These are phyloP conservation scores for Monosporascus sp. DNA, from an alignment of 2,329 filamentous ascomycete species.

Conservation along the genomic window DNA sequence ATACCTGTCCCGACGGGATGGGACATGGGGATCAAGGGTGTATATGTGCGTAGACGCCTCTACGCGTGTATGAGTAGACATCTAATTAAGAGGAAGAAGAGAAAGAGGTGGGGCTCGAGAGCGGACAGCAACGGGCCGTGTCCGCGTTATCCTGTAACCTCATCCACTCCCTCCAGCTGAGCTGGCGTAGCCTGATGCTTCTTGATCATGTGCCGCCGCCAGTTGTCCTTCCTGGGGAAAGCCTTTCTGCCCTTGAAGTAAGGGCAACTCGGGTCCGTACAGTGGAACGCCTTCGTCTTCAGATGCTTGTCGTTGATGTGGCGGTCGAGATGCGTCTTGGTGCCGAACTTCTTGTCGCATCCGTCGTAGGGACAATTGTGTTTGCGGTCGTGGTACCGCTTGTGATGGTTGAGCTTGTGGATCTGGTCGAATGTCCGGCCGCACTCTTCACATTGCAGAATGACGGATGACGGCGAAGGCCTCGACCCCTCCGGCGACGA, in stretches of 20 bases:
- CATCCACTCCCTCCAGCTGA: constrained; percentile 22
- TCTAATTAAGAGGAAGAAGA: too few relatives aligned
- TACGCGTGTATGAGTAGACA: too few relatives aligned
- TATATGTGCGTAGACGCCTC: too few relatives aligned
- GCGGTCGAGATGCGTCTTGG: constrained; percentile 56
- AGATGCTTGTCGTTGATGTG: constrained; percentile 59
- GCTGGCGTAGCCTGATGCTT: constrained; percentile 38
- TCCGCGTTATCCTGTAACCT: constrained; percentile 14
- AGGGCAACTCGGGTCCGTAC: constrained; percentile 47
- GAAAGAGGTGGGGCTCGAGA: constrained; percentile 6
- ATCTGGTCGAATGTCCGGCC: constrained; percentile 49
- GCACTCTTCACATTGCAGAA: constrained; percentile 36
- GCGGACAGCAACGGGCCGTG: constrained; percentile 29
- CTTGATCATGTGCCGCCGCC: constrained; percentile 58
- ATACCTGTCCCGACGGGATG: too few relatives aligned
- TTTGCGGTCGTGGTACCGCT: constrained; percentile 54
- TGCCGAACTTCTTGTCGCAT: constrained; percentile 54
- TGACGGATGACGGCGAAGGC: constrained; percentile 15
- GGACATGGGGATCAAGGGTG: too few relatives aligned
- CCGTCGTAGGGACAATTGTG: constrained; percentile 38
- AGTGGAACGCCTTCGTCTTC: constrained; percentile 56
- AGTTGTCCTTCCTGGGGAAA: constrained; percentile 59
- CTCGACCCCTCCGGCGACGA: constrained; percentile 21
- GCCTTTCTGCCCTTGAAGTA: constrained; percentile 56
- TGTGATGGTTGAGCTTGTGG: constrained; percentile 58